Conservation (phyloP, 2,329 filamentous ascomycete genomes). For the Lecanicillium sp. region DNA sequence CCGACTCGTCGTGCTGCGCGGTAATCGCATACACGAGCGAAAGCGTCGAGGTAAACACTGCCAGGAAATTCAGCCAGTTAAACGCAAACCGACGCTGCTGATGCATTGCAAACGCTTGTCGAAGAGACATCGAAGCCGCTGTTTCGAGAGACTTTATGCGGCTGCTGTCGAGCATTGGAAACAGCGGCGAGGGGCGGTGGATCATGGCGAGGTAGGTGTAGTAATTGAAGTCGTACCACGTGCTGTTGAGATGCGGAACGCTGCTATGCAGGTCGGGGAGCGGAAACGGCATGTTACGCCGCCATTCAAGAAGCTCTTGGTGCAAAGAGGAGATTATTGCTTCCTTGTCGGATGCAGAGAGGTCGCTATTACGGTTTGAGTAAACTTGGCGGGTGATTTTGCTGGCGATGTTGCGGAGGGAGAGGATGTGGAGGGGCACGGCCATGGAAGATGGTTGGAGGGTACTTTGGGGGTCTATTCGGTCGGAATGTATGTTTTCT, state of each 20-base stretch:
- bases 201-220: conserved; percentile 36
- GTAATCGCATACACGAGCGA: conserved; percentile 35
- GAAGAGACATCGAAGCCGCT: conserved; percentile 33
- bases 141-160: conserved; percentile 28
- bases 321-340: conserved; percentile 25
- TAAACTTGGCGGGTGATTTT: conserved; percentile 31
- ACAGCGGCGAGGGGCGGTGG: conserved; percentile 34
- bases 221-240: conserved; percentile 40
- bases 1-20: too few relatives aligned
- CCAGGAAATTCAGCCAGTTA: conserved; percentile 32
- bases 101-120: conserved; percentile 28
- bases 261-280: conserved; percentile 26
- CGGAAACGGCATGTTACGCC: conserved; percentile 34
- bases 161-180: conserved; percentile 24
- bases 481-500: conserved; percentile 19
- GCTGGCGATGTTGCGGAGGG: conserved; percentile 30
- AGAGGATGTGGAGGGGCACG: conserved; percentile 32
- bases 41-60: conserved; percentile 31
- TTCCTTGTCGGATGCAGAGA: conserved; percentile 16
- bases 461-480: conserved; percentile 13
- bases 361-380: conserved; percentile 15
- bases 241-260: conserved; percentile 33
- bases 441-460: conserved; percentile 27
- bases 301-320: conserved; percentile 33
- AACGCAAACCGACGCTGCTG: conserved; percentile 30